phyloP scores from a whole-genome alignment of 2,329 filamentous ascomycete genomes.

The Cladophialophora yegresii region DNA sequence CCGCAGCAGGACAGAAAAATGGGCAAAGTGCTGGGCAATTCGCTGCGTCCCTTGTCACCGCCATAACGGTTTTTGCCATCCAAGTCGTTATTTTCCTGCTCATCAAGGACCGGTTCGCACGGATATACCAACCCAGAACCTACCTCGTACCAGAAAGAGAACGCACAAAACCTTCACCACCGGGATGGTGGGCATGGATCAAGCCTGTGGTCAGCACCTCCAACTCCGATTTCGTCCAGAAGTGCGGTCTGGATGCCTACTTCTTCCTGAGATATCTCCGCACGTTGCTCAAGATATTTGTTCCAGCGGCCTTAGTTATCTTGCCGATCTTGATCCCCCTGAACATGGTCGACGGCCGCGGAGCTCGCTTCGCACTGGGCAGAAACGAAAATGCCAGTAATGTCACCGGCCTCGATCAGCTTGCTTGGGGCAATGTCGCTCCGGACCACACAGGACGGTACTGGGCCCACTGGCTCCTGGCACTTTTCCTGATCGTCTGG shows the following conservation, averaged over 20 bases:
- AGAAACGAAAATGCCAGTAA: constrained; percentile 46
- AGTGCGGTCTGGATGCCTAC: constrained; percentile 94
- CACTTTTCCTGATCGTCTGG: constrained; percentile 75
- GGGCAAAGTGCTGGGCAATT: constrained; percentile 51
- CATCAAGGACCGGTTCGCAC: constrained; percentile 73
- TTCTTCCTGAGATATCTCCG: constrained; percentile 92
- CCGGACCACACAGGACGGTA: constrained; percentile 67
- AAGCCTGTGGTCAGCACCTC: constrained; percentile 65
- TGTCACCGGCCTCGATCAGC: constrained; percentile 71
- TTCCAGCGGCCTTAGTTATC: constrained; percentile 75
- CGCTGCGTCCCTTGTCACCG: constrained; percentile 64
- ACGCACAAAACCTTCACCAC: constrained; percentile 73
- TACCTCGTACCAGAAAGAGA: constrained; percentile 84
- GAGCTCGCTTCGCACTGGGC: constrained; percentile 53
- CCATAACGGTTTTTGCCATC: constrained; percentile 63
- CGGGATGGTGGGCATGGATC: constrained; percentile 57
- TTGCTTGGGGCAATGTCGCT: constrained; percentile 86
- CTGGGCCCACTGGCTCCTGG: constrained; percentile 81
- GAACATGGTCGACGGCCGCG: constrained; percentile 73
- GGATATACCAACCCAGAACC: constrained; percentile 85
- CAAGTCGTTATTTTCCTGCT: constrained; percentile 71
- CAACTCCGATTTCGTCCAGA: constrained; percentile 84
- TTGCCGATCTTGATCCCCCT: constrained; percentile 84
- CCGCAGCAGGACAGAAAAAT: constrained; percentile 25
- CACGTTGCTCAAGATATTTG: constrained; percentile 85